Conservation (phyloP, 73 alveolate genomes). For the Uronychia setigera region DNA sequence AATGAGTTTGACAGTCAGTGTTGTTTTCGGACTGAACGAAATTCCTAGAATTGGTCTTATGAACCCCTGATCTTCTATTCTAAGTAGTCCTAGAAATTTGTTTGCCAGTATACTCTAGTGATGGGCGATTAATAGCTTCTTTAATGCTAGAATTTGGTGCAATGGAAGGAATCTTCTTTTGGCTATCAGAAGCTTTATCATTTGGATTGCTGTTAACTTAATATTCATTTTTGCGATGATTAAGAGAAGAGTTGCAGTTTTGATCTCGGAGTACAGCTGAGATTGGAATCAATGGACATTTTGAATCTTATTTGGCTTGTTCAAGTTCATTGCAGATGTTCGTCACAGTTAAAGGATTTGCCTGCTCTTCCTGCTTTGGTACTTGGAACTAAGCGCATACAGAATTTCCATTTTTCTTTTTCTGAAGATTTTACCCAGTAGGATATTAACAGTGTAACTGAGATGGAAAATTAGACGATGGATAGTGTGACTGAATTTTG, state of each 20-base stretch:
- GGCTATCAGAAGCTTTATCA: not conserved
- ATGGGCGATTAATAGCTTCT: not conserved
- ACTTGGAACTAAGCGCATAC: no score
- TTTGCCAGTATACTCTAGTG: not conserved
- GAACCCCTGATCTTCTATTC: not conserved
- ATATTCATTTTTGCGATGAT: not conserved
- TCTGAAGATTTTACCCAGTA: no score
- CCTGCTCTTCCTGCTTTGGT: not conserved
- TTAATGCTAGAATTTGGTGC: not conserved
- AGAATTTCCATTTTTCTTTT: no score
- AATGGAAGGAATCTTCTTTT: not conserved
- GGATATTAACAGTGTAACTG: no score
- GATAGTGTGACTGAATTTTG: no score
- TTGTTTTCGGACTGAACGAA: not conserved
- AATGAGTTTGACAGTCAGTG: not conserved
- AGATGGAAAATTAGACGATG: no score
- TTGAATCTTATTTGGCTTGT: not conserved
- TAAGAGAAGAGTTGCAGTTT: not conserved
- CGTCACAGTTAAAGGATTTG: not conserved
- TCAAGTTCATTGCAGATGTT: not conserved
- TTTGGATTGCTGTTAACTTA: not conserved
- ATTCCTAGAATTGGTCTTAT: not conserved
- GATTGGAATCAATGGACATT: not conserved
- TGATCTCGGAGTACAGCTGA: not conserved
- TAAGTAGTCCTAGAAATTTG: not conserved